Conservation (phyloP, 176 grass and related monocot species). For the Luzula sylvatica region DNA sequence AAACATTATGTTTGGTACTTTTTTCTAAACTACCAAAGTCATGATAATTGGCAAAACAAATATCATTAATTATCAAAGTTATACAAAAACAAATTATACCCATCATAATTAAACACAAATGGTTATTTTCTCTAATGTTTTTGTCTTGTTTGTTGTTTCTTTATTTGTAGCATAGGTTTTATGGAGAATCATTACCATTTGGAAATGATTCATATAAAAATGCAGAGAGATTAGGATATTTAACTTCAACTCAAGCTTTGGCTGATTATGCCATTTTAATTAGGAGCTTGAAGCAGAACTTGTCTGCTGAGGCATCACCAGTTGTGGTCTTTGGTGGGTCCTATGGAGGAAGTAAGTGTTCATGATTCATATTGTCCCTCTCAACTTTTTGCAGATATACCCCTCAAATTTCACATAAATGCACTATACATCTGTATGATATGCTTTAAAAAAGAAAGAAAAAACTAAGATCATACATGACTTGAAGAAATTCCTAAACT, state of each 20-base stretch:
- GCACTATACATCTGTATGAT: background rate
- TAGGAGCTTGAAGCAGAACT: conserved; percentile 69
- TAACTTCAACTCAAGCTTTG: conserved; percentile 92
- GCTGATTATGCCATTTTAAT: conserved; percentile 85
- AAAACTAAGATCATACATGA: too few species aligned
- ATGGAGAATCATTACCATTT: conserved; percentile 85
- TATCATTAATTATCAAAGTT: background rate
- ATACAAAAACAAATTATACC: background rate
- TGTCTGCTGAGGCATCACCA: conserved; percentile 59
- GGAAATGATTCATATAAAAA: conserved; percentile 66
- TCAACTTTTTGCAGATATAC: background rate
- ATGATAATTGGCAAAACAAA: too few species aligned
- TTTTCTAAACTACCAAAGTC: too few species aligned
- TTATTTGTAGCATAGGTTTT: conserved; percentile 76
- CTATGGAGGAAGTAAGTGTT: conserved; percentile 88
- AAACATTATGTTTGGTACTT: too few species aligned
- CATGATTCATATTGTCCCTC: background rate
- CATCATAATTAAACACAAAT: background rate
- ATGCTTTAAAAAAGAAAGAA: too few species aligned
- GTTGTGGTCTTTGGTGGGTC: conserved; percentile 89
- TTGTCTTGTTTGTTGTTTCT: background rate
- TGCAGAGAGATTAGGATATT: conserved; percentile 48
- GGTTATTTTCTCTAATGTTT: background rate
- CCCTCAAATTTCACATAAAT: background rate
- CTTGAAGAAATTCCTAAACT: too few species aligned